Evolutionary conservation across 805 yeast species (phyloP).

Genomic region (Clavispora fructus): DNA sequence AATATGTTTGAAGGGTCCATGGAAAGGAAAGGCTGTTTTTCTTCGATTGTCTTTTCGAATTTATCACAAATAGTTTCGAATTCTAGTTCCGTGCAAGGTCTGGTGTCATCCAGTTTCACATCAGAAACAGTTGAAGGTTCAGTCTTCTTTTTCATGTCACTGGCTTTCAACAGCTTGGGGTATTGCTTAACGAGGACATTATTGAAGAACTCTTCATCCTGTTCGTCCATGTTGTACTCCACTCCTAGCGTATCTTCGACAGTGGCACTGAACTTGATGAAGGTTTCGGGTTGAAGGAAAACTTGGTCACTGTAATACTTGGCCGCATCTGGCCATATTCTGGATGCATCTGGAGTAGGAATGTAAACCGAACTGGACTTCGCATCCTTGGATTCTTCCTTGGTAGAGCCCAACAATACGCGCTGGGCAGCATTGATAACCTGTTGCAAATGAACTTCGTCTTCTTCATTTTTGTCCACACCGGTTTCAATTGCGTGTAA

Average conservation of each 20-base stretch:
- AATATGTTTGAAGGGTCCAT: constrained; percentile 81
- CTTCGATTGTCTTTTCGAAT: constrained; percentile 68
- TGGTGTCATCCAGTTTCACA: constrained; percentile 9
- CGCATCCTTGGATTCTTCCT: constrained; percentile 22
- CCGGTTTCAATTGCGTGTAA: constrained; percentile 91
- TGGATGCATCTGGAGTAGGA: constrained; percentile 95
- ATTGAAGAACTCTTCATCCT: constrained; percentile 64
- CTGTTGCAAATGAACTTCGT: constrained; percentile 90
- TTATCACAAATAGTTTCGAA: constrained; percentile 74
- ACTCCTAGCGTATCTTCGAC: constrained; percentile 93
- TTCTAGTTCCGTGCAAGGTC: constrained; percentile 67
- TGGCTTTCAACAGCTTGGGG: constrained; percentile 17
- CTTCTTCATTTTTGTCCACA: constrained; percentile 96
- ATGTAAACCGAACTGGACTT: constrained; percentile 54
- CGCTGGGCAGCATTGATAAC: constrained; percentile 79
- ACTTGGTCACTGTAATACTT: constrained; percentile 59
- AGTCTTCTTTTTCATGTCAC: constrained; percentile 7
- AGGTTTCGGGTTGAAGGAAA: constrained; percentile 69
- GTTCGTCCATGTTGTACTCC: constrained; percentile 85
- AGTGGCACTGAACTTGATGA: constrained; percentile 86
- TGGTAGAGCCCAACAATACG: constrained; percentile 40
- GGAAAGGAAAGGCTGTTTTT: constrained; percentile 80
- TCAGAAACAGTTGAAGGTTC: not conserved
- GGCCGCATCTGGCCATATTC: constrained; percentile 70
- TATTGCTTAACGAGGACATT: constrained; percentile 33